A percentile compares a stretch with the other conserved stretches of the same genome.
phyloP scores from a whole-genome alignment of 805 yeast genomes.

The Wickerhamomyces chambardii region DNA sequence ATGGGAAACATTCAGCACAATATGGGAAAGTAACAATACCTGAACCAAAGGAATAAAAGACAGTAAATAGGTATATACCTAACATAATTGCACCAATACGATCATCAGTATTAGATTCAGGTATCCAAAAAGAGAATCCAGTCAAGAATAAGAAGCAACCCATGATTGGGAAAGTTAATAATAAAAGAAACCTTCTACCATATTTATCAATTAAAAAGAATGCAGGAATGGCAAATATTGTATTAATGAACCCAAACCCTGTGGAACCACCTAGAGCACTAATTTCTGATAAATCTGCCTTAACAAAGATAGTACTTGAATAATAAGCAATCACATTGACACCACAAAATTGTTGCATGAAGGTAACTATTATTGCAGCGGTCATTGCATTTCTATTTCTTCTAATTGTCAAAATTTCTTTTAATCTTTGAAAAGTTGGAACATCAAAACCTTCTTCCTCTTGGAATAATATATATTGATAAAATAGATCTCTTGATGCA shows the following conservation, averaged over 20 bases:
- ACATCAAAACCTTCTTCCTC: constrained; percentile 48
- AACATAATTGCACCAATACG: constrained; percentile 59
- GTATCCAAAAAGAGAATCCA: constrained; percentile 68
- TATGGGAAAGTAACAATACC: constrained; percentile 90
- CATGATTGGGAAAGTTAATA: constrained; percentile 58
- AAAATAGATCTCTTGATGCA: constrained; percentile 67
- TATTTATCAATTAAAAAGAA: constrained; percentile 68
- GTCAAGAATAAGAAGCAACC: constrained; percentile 48
- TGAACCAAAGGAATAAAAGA: constrained; percentile 75
- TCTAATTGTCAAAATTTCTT: constrained; percentile 58
- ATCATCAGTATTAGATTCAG: constrained; percentile 32
- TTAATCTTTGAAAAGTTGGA: constrained; percentile 36
- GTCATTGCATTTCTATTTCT: constrained; percentile 79
- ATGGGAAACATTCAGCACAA: constrained; percentile 77
- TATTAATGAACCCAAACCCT: constrained; percentile 81
- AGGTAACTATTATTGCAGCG: constrained; percentile 77
- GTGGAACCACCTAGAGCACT: constrained; percentile 70
- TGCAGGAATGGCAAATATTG: constrained; percentile 77
- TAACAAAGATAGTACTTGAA: constrained; percentile 65
- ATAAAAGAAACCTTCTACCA: constrained; percentile 59
- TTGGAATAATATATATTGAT: constrained; percentile 52
- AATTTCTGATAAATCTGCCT: constrained; percentile 54
- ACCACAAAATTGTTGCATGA: constrained; percentile 90
- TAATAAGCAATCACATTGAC: constrained; percentile 83
- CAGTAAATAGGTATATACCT: constrained; percentile 67